These are phyloP conservation scores for Lepidium aucheri DNA, from an alignment of 345 rosid genomes.

Conservation along the genomic window DNA sequence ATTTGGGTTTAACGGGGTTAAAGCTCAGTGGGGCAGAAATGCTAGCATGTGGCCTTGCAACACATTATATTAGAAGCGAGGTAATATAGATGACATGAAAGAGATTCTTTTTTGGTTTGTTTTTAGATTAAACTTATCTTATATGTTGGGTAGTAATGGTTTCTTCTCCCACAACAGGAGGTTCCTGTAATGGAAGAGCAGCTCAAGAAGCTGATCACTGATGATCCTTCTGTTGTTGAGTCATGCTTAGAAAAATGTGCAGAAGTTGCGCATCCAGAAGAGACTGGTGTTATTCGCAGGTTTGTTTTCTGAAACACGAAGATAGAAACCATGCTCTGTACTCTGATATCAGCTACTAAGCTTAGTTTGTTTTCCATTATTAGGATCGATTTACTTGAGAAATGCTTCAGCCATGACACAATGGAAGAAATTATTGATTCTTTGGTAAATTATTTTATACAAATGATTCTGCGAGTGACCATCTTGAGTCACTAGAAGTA, in stretches of 20 bases:
- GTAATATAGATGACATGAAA: conserved; percentile 30
- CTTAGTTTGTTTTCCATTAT: conserved; percentile 4
- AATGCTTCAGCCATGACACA: conserved; percentile 72
- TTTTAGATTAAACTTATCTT: not conserved
- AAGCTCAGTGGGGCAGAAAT: conserved; percentile 84
- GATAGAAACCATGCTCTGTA: not conserved
- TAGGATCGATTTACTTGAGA: conserved; percentile 65
- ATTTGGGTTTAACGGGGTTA: conserved; percentile 76
- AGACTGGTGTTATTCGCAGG: conserved; percentile 67
- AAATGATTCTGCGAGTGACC: not conserved
- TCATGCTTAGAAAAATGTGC: conserved; percentile 50
- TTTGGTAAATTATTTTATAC: conserved; percentile 47
- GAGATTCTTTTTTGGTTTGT: not conserved
- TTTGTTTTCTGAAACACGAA: conserved; percentile 22
- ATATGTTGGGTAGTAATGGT: conserved; percentile 3
- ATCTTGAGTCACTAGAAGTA: not conserved
- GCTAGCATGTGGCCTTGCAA: conserved; percentile 85
- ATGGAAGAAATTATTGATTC: conserved; percentile 83
- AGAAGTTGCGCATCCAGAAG: conserved; percentile 56
- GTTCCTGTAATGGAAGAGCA: conserved; percentile 54
- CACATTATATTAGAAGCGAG: conserved; percentile 56
- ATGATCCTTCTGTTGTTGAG: conserved; percentile 87
- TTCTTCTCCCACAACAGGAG: conserved; percentile 36
- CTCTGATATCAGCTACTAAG: conserved; percentile 2
- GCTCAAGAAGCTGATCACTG: conserved; percentile 61